A percentile compares a stretch with the other conserved stretches of the same genome.
Evolutionary conservation across 1,284 basidiomycete genomes (phyloP).

Genomic region (Ganoderma boninense): DNA sequence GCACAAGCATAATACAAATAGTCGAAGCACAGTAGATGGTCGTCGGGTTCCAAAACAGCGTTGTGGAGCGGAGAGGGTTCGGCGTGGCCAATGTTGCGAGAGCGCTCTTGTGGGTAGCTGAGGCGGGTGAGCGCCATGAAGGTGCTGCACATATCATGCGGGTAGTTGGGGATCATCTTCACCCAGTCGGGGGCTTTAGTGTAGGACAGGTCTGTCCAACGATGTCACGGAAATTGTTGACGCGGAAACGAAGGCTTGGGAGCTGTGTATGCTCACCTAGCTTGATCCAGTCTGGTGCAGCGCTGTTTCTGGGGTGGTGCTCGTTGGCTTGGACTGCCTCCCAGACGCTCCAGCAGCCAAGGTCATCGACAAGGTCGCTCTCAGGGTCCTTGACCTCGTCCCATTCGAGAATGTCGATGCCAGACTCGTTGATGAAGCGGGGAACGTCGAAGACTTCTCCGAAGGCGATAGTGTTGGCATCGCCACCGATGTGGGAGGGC

Average conservation of each 20-base stretch:
- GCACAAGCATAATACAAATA: constrained; percentile 59
- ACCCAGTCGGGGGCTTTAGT: constrained; percentile 54
- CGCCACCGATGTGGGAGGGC: constrained; percentile 68
- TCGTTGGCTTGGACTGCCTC: constrained; percentile 58
- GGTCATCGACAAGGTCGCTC: constrained; percentile 53
- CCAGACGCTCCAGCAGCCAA: constrained; percentile 80
- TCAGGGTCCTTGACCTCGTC: constrained; percentile 48
- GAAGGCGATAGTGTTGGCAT: constrained; percentile 47
- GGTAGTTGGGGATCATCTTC: constrained; percentile 47
- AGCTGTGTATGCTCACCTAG: constrained; percentile 52
- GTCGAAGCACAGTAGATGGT: constrained; percentile 62
- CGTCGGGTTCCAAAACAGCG: constrained; percentile 52
- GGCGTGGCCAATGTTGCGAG: constrained; percentile 41
- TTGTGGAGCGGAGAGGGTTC: constrained; percentile 48
- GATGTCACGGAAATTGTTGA: constrained; percentile 4
- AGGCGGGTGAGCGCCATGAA: constrained; percentile 57
- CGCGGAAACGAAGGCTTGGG: background rate
- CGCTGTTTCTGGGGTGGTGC: constrained; percentile 54
- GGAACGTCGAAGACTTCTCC: constrained; percentile 54
- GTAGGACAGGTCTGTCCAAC: constrained; percentile 56
- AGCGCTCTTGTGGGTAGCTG: constrained; percentile 52
- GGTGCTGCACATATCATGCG: constrained; percentile 51
- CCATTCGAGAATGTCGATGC: constrained; percentile 51
- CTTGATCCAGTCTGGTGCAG: constrained; percentile 52
- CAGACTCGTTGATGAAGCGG: constrained; percentile 45